A percentile compares a stretch with the other conserved stretches of the same genome.
These are phyloP conservation scores for Gaultheria prostrata DNA, from an alignment of 148 eudicot genomes.

Conservation along the genomic window DNA sequence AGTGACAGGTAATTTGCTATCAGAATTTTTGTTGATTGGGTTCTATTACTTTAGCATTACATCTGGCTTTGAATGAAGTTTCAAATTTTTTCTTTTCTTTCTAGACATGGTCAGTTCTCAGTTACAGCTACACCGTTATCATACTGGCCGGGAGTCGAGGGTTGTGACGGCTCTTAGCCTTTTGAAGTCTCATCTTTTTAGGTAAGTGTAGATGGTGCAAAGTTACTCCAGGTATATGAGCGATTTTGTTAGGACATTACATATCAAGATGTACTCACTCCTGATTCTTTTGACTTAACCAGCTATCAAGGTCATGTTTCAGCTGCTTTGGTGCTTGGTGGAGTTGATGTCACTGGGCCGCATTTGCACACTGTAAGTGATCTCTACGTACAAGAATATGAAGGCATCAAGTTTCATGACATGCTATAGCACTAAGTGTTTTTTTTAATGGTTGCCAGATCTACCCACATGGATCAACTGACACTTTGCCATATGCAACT, in stretches of 20 bases:
- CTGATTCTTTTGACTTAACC: slow-evolving; percentile 22
- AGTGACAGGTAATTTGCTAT: slow-evolving; percentile 68
- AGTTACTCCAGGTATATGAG: background rate
- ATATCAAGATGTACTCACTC: slow-evolving; percentile 9
- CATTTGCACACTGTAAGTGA: slow-evolving; percentile 85
- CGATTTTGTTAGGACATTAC: background rate
- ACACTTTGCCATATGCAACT: slow-evolving; percentile 81
- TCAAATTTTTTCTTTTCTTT: slow-evolving; percentile 10
- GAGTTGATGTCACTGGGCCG: slow-evolving; percentile 86
- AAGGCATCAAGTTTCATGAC: background rate
- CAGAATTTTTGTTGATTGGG: background rate
- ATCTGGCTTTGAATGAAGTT: background rate
- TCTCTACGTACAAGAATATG: background rate
- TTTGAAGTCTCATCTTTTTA: slow-evolving; percentile 79
- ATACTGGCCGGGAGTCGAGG: slow-evolving; percentile 88
- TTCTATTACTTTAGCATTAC: background rate
- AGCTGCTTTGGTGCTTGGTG: slow-evolving; percentile 93
- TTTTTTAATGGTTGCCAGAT: slow-evolving; percentile 43
- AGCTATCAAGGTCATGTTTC: slow-evolving; percentile 86
- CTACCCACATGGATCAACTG: slow-evolving; percentile 95
- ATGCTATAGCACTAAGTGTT: slow-evolving; percentile 2
- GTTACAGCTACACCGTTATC: slow-evolving; percentile 80
- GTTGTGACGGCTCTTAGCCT: slow-evolving; percentile 83
- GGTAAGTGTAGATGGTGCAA: slow-evolving; percentile 32
- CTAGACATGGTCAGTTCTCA: slow-evolving; percentile 91